Evolutionary conservation across 768 basidiomycete genomes (phyloP).

Genomic region (Cystofilobasidium macerans): DNA sequence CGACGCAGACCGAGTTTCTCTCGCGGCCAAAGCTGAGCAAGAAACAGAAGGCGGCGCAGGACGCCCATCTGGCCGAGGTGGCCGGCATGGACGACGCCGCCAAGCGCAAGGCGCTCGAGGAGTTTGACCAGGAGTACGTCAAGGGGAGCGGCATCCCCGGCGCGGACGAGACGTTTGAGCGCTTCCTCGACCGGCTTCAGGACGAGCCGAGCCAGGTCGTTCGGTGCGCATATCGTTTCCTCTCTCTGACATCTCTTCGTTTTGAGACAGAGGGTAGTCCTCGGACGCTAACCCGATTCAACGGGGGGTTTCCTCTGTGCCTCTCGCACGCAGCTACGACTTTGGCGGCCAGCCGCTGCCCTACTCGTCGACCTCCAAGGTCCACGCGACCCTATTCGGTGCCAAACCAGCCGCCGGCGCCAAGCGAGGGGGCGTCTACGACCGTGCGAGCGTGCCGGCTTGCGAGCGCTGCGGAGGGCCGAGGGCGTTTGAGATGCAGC

Average conservation of each 20-base stretch:
- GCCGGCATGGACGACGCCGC: background rate
- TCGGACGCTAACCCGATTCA: too few species aligned
- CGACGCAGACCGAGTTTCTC: conserved; percentile 29
- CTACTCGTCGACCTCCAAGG: conserved; percentile 58
- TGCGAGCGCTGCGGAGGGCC: conserved; percentile 59
- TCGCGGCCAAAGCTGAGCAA: conserved; percentile 10
- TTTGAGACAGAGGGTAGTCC: too few species aligned
- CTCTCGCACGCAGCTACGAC: conserved; percentile 56
- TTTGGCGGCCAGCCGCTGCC: conserved; percentile 73
- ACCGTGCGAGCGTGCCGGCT: conserved; percentile 46
- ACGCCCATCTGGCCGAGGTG: conserved; percentile 6
- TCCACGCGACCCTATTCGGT: conserved; percentile 68
- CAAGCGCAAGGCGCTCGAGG: conserved; percentile 3
- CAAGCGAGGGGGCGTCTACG: conserved; percentile 41
- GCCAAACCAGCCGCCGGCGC: too few species aligned
- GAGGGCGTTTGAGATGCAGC: conserved; percentile 80
- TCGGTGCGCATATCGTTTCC: conserved; percentile 47
- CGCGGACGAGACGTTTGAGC: conserved; percentile 74
- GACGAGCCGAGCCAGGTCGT: conserved; percentile 74
- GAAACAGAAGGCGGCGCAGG: conserved; percentile 17
- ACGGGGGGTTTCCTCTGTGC: conserved; percentile 7
- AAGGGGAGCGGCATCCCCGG: conserved; percentile 54
- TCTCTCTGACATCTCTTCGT: too few species aligned
- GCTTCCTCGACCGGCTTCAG: conserved; percentile 61
- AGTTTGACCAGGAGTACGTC: conserved; percentile 50